These are phyloP conservation scores for Penicillium herquei DNA, from an alignment of 495 filamentous ascomycete species.

Conservation along the genomic window DNA sequence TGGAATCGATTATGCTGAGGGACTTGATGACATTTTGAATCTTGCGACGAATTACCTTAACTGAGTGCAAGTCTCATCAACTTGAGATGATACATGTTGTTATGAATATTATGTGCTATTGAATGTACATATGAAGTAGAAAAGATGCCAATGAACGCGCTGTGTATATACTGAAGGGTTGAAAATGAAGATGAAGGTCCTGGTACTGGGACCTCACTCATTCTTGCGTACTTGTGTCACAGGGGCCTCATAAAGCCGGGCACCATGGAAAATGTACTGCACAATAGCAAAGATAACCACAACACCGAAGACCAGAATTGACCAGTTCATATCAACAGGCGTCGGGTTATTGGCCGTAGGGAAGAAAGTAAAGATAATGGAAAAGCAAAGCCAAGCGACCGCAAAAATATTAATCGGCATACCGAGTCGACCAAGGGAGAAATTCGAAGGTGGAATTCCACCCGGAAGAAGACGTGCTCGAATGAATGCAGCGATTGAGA, in stretches of 20 bases:
- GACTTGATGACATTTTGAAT: slow-evolving; percentile 26
- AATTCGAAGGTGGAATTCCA: slow-evolving; percentile 24
- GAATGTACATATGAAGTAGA: background rate
- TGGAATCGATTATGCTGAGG: slow-evolving; percentile 19
- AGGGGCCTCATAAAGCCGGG: slow-evolving; percentile 42
- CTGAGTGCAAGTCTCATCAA: background rate
- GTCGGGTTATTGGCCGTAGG: slow-evolving; percentile 34
- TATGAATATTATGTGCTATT: background rate
- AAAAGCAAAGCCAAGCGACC: slow-evolving; percentile 25
- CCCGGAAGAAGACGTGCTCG: slow-evolving; percentile 23
- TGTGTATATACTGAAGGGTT: slow-evolving; percentile 2
- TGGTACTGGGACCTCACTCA: slow-evolving; percentile 1
- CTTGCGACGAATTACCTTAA: slow-evolving; percentile 24
- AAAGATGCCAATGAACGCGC: slow-evolving; percentile 9
- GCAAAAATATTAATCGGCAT: slow-evolving; percentile 27
- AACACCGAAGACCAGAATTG: slow-evolving; percentile 38
- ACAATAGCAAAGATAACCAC: slow-evolving; percentile 42
- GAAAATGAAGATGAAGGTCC: background rate
- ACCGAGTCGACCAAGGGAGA: slow-evolving; percentile 24
- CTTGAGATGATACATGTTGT: background rate
- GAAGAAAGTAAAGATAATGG: slow-evolving; percentile 50
- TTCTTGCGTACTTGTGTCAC: slow-evolving; percentile 28
- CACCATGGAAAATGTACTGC: slow-evolving; percentile 43
- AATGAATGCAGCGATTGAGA: slow-evolving; percentile 32
- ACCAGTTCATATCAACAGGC: slow-evolving; percentile 42